These are phyloP conservation scores for Macrophomina pseudophaseolina DNA, from an alignment of 2,329 filamentous ascomycete species.

Conservation along the genomic window DNA sequence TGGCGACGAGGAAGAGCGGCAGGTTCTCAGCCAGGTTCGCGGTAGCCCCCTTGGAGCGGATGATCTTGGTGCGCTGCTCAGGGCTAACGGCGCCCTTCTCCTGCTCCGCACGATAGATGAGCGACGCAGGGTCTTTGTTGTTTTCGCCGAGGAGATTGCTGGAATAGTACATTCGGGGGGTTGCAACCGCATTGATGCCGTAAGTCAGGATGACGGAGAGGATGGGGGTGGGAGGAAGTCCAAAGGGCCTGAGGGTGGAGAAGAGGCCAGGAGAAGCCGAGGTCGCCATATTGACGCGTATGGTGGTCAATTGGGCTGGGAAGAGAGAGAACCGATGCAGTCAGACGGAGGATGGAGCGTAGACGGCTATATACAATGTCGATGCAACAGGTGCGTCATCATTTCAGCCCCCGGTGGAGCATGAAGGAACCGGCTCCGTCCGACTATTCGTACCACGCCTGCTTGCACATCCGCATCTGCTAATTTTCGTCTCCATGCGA, in stretches of 20 bases:
- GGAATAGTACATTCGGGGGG: slow-evolving; percentile 22
- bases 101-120: neutral
- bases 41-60: slow-evolving; percentile 13
- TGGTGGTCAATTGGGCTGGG: neutral
- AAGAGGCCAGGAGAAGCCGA: slow-evolving; percentile 1
- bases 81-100: slow-evolving; percentile 20
- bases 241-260: slow-evolving; percentile 18
- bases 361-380: neutral
- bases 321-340: neutral
- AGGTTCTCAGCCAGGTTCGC: slow-evolving; percentile 5
- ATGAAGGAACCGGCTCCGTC: neutral
- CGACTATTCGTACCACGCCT: neutral
- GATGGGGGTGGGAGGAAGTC: slow-evolving; percentile 17
- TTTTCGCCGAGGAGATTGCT: slow-evolving; percentile 5
- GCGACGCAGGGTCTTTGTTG: slow-evolving; percentile 13
- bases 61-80: slow-evolving; percentile 18
- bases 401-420: neutral
- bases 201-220: slow-evolving; percentile 17
- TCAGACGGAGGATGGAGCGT: neutral
- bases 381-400: neutral
- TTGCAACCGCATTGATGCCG: slow-evolving; percentile 19
- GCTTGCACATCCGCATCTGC: no score
- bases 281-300: neutral
- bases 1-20: slow-evolving; percentile 22
- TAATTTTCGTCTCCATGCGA: no score